Evolutionary conservation across 352 stramenopile species (phyloP), one percentile per base, ranked within the genome.

Genomic region (Globisporangium rhizosaccharum): DNA sequence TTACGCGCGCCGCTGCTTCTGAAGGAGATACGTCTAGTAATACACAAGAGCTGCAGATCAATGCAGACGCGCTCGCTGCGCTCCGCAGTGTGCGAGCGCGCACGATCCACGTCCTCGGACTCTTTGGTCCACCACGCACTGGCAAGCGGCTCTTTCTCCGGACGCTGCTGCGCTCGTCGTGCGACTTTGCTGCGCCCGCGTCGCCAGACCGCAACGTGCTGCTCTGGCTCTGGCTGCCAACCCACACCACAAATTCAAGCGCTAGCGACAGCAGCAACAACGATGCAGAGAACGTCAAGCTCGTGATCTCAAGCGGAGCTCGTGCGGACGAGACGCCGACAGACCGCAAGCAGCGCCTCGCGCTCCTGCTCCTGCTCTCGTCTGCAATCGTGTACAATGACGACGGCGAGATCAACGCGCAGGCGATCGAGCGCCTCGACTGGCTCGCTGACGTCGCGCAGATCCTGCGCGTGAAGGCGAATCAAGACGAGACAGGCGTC

Each of bases 341-440:
- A 17, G 54, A 39, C 30, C 56, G 47, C 56, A 66, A 39, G 47
- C 52, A n/a, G 20, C 57, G 53, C 25, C 61, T 62, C 46, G 65
- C 73, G 17, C 66, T 89, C 25, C 51, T 89, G 26, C 61, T 87
- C 57, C 63, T 89, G 61, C 75, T 89, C 41, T 79, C 73, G 45
- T 89, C 79, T 17, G 66, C 65, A 18, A 57, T 89, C 17, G 45
- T 87, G 37, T 87, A 87, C 68, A 86, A 82, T 28, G 62, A 71
- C 42, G 75, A 86, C 47, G 74, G 73, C 46, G 76, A 86, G 46
- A 74, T 89, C 51, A 61, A 79, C 47, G 68, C 65, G 0, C 33
- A 66, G 18, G 69, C 75, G 33, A 59, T 87, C 6, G 73, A 77
- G 26, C 59, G 60, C 7, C 70, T 89, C 46, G 56, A 78, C 28